These are phyloP conservation scores for Rhamnella rubrinervis DNA, from an alignment of 331 rosid genomes.

Conservation along the genomic window DNA sequence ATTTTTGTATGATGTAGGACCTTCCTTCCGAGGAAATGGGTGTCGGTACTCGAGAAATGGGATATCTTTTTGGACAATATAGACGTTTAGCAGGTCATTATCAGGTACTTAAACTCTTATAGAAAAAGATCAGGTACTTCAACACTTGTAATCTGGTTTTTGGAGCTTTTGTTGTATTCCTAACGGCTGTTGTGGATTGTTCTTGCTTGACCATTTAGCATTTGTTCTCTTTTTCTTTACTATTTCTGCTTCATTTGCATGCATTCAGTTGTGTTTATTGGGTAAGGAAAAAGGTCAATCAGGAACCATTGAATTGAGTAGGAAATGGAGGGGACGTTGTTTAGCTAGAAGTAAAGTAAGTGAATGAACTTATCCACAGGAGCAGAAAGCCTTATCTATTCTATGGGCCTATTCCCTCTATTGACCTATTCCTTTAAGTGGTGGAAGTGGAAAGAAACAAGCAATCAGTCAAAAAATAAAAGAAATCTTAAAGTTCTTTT, in stretches of 20 bases:
- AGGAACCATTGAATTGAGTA: too few relatives aligned
- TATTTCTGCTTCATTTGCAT: neutral
- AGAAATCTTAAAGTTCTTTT: too few relatives aligned
- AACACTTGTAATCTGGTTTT: slow-evolving; percentile 15
- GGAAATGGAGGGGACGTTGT: too few relatives aligned
- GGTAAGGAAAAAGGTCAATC: too few relatives aligned
- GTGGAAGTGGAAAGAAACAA: neutral
- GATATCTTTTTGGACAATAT: slow-evolving; percentile 98
- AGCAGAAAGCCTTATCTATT: neutral
- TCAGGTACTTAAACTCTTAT: slow-evolving; percentile 62
- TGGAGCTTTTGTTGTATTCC: neutral
- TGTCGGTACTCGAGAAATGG: slow-evolving; percentile 99
- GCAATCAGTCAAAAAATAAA: too few relatives aligned
- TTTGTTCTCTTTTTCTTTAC: neutral
- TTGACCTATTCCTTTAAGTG: neutral
- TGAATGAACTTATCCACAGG: neutral
- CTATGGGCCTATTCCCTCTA: neutral
- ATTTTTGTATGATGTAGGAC: slow-evolving; percentile 59
- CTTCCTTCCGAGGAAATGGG: slow-evolving; percentile 99
- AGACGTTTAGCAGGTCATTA: slow-evolving; percentile 92
- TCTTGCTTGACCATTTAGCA: neutral
- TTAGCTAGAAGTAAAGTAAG: neutral
- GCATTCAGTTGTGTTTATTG: neutral
- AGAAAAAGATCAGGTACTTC: neutral
- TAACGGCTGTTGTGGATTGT: neutral